A percentile compares a stretch with the other conserved stretches of the same genome.
These are phyloP conservation scores for Lactarius deliciosus DNA, from an alignment of 768 basidiomycete genomes.

Conservation along the genomic window DNA sequence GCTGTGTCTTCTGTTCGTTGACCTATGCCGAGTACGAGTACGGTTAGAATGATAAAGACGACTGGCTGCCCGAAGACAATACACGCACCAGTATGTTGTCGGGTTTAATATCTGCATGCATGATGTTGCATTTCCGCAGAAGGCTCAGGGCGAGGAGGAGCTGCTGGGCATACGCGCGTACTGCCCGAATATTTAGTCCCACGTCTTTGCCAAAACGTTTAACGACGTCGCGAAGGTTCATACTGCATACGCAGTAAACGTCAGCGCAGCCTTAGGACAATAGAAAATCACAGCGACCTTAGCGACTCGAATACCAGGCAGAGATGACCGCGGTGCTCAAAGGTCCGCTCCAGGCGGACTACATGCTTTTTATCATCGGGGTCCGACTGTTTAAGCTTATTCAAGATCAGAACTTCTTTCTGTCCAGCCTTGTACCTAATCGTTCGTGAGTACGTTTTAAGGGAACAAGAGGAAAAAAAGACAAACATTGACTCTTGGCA, in stretches of 20 bases:
- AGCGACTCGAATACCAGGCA: slow-evolving; percentile 95
- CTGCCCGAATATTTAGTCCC: slow-evolving; percentile 92
- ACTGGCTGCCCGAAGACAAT: neutral
- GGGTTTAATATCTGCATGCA: slow-evolving; percentile 99
- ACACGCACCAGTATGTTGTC: slow-evolving; percentile 89
- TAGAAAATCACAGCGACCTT: slow-evolving; percentile 52
- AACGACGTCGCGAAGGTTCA: slow-evolving; percentile 97
- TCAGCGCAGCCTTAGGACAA: slow-evolving; percentile 11
- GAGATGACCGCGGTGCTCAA: slow-evolving; percentile 95
- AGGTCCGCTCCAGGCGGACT: slow-evolving; percentile 88
- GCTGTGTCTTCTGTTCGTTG: slow-evolving; percentile 87
- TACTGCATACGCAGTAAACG: slow-evolving; percentile 47
- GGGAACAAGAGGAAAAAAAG: slow-evolving; percentile 2
- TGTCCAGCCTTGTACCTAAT: slow-evolving; percentile 89
- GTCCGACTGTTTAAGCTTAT: slow-evolving; percentile 84
- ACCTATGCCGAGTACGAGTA: slow-evolving; percentile 51
- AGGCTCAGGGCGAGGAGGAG: slow-evolving; percentile 86
- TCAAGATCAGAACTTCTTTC: slow-evolving; percentile 88
- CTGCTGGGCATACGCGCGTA: slow-evolving; percentile 98
- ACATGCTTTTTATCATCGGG: slow-evolving; percentile 97
- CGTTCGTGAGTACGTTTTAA: slow-evolving; percentile 14
- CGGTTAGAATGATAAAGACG: neutral
- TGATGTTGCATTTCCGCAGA: slow-evolving; percentile 85
- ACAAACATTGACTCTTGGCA: slow-evolving; percentile 96
- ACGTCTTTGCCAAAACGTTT: slow-evolving; percentile 99